Percentiles rank a stretch among this genome's conserved stretches.
These are phyloP conservation scores for Sarcodon aspratus DNA, from an alignment of 768 basidiomycete genomes.

Conservation along the genomic window DNA sequence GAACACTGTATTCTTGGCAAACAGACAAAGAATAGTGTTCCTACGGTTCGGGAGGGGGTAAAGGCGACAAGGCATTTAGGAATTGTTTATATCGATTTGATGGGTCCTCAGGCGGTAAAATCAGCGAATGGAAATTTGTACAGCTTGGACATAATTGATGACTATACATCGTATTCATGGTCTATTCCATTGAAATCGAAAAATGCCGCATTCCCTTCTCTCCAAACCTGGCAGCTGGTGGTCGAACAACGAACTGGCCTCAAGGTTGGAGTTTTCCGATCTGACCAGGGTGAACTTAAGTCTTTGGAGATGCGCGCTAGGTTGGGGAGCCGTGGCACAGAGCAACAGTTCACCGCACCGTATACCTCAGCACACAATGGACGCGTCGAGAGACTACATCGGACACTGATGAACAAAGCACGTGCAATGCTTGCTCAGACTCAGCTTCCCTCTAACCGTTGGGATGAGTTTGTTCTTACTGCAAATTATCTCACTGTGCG, in stretches of 20 bases:
- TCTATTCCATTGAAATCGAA: conserved; percentile 18
- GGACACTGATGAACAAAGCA: conserved; percentile 17
- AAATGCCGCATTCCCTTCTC: conserved; percentile 14
- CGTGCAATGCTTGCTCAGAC: conserved; percentile 19
- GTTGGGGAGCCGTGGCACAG: conserved; percentile 9
- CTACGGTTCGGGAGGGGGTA: conserved; percentile 16
- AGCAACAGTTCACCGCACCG: conserved; percentile 13
- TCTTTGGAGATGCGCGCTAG: conserved; percentile 12
- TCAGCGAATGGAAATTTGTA: no score
- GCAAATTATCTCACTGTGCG: conserved; percentile 2
- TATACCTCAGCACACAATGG: conserved; percentile 24
- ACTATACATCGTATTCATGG: conserved; percentile 19
- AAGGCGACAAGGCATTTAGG: no score
- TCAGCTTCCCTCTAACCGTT: conserved; percentile 19
- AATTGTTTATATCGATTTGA: no score
- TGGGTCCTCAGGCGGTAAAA: no score
- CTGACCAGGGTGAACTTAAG: conserved; percentile 16
- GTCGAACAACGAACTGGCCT: conserved; percentile 14
- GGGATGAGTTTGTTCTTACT: conserved; percentile 17
- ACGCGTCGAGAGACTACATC: conserved; percentile 24
- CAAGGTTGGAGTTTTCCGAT: conserved; percentile 16
- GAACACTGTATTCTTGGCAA: conserved; percentile 26
- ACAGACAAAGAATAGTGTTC: conserved; percentile 21
- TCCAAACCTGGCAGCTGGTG: conserved; percentile 15
- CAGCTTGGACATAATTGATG: no score